Conservation (phyloP, 495 filamentous ascomycete species). For the Neurospora sp. region DNA sequence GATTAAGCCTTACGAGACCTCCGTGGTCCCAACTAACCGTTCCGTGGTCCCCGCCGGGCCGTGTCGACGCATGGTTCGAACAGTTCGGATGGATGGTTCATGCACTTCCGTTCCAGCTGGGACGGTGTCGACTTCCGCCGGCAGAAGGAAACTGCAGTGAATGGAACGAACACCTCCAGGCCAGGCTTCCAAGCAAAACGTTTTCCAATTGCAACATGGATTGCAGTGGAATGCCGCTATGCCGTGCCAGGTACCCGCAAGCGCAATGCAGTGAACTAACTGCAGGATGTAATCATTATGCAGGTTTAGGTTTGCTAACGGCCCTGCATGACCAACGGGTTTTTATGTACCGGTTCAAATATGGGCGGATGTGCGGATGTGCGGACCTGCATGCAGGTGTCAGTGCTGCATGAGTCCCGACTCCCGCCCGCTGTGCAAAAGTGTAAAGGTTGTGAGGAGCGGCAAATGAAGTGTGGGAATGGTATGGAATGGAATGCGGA, state of each 20-base stretch:
- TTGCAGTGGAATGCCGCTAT: too few species aligned
- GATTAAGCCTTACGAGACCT: neutral
- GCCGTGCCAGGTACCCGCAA: neutral
- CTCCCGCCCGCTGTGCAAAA: too few species aligned
- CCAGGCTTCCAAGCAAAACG: neutral
- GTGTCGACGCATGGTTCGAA: neutral
- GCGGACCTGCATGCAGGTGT: neutral
- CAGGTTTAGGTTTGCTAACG: neutral
- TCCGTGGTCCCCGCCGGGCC: neutral
- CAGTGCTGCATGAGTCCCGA: neutral
- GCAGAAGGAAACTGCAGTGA: neutral
- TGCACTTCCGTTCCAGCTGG: neutral
- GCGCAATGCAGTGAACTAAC: neutral
- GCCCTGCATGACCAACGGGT: neutral
- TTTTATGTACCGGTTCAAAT: neutral
- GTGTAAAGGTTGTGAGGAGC: too few species aligned
- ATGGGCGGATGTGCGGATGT: neutral
- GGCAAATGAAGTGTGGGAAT: too few species aligned
- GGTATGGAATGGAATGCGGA: too few species aligned
- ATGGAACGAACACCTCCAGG: neutral
- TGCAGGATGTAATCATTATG: neutral
- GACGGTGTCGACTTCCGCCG: neutral
- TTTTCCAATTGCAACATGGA: neutral
- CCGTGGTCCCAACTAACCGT: neutral
- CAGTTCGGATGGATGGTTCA: neutral